These are phyloP conservation scores for Entrophospora sp. DNA, from an alignment of 192 early-diverging fungal genomes.

Conservation along the genomic window DNA sequence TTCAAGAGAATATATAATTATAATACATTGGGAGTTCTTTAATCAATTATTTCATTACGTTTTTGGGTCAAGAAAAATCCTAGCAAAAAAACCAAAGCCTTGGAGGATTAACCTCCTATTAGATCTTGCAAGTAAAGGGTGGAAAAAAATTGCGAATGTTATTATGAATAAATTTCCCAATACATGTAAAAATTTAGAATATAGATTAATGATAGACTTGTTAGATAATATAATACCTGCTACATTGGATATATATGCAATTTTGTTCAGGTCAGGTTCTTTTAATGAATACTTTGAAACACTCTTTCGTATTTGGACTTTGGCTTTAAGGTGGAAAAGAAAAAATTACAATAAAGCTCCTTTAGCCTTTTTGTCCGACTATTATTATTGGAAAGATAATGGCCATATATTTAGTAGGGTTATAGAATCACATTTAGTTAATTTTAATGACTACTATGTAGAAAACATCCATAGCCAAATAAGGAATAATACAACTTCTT, in stretches of 20 bases:
- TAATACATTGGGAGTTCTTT: neutral
- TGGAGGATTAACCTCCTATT: no score
- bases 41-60: neutral
- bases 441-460: no score
- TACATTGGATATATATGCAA: neutral
- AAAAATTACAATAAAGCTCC: neutral
- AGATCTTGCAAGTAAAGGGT: neutral
- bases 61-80: neutral
- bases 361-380: neutral
- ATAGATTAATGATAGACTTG: neutral
- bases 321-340: neutral
- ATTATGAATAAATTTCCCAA: neutral
- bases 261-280: neutral
- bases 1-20: neutral
- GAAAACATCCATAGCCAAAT: no score
- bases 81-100: neutral
- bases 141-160: neutral
- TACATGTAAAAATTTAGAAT: neutral
- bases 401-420: no score
- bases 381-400: neutral
- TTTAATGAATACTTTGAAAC: neutral
- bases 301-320: neutral
- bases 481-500: no score
- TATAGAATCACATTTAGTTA: no score
- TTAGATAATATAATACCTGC: neutral